These are phyloP conservation scores for Tolypocladium ovalisporum DNA, from an alignment of 2,329 filamentous ascomycete species.

Conservation along the genomic window DNA sequence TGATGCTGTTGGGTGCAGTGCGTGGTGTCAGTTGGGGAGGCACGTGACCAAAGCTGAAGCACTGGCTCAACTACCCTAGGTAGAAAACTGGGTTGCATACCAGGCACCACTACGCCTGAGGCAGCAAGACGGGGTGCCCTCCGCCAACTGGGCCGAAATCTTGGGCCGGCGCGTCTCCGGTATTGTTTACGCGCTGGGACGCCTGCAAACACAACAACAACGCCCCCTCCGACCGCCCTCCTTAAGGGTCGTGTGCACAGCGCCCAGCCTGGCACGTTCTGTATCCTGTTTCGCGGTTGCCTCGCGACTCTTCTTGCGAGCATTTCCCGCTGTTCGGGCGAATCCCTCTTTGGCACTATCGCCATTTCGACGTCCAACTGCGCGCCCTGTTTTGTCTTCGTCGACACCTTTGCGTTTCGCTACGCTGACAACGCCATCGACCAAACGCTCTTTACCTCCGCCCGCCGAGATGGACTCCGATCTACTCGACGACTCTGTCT, in stretches of 20 bases:
- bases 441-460: not conserved
- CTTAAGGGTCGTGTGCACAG: constrained; percentile 9
- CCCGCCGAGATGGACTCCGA: constrained; percentile 41
- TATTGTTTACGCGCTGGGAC: constrained; percentile 16
- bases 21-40: not conserved
- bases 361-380: constrained; percentile 10
- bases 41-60: no score
- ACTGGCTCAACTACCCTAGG: no score
- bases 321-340: constrained; percentile 8
- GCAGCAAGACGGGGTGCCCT: constrained; percentile 1
- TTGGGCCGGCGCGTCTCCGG: not conserved
- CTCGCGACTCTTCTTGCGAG: constrained; percentile 14
- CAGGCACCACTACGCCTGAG: not conserved
- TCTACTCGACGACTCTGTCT: constrained; percentile 41
- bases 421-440: not conserved
- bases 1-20: not conserved
- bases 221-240: constrained; percentile 7
- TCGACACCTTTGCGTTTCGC: constrained; percentile 10
- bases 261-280: constrained; percentile 9
- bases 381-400: constrained; percentile 7
- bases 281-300: constrained; percentile 7
- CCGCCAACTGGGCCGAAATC: not conserved
- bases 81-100: no score
- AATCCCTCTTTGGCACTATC: constrained; percentile 7
- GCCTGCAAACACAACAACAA: constrained; percentile 16